A percentile compares a stretch with the other conserved stretches of the same genome.
Conservation (phyloP, 1,284 basidiomycete genomes). For the Ceratobasidium sp. region DNA sequence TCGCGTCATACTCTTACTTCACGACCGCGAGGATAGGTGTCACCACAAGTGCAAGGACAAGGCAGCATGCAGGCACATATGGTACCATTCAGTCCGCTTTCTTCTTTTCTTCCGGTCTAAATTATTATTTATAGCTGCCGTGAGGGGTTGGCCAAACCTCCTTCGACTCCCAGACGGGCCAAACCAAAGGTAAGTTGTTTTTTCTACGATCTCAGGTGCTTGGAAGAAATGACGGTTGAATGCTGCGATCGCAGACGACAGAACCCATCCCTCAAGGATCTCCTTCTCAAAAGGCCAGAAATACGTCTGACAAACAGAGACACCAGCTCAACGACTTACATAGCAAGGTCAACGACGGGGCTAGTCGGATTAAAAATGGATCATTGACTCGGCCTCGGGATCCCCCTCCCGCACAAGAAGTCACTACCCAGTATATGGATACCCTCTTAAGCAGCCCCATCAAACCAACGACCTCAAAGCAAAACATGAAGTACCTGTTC, state of each 20-base stretch:
- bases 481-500: neutral
- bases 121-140: slow-evolving; percentile 67
- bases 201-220: too few relatives aligned
- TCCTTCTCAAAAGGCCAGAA: neutral
- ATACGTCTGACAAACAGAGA: slow-evolving; percentile 10
- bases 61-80: slow-evolving; percentile 76
- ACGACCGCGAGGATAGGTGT: slow-evolving; percentile 64
- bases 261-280: neutral
- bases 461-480: neutral
- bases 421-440: slow-evolving; percentile 6
- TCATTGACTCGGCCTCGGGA: slow-evolving; percentile 12
- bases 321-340: slow-evolving; percentile 16
- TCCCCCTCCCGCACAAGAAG: neutral
- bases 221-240: too few relatives aligned
- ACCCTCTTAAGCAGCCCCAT: slow-evolving; percentile 3
- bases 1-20: too few relatives aligned
- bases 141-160: slow-evolving; percentile 72
- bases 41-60: slow-evolving; percentile 86
- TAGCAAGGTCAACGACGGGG: slow-evolving; percentile 3
- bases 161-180: slow-evolving; percentile 29
- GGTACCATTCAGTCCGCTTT: slow-evolving; percentile 61
- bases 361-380: slow-evolving; percentile 16
- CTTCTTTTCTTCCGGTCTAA: slow-evolving; percentile 28
- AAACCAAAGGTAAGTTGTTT: slow-evolving; percentile 16
- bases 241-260: too few relatives aligned